Evolutionary conservation across 345 rosid species (phyloP), one percentile per base, ranked within the genome.

Genomic region (Rhodomyrtus tomentosa): DNA sequence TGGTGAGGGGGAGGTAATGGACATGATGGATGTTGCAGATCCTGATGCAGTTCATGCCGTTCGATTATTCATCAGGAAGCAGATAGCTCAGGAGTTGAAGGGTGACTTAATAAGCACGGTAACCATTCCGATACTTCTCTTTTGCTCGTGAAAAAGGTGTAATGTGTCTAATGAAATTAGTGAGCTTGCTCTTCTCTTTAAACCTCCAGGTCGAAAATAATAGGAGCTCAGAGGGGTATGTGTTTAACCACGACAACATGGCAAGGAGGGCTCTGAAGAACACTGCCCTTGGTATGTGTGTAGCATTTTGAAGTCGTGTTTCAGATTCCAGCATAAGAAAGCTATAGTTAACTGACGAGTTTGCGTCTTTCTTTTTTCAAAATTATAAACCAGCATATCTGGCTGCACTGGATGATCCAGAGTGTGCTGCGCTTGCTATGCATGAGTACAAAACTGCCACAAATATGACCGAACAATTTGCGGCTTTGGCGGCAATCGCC

Each of bases 1-100:
- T 20, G 95, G 98, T 87, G 98, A 95, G 86, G 98, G 98, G 76
- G 99, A 97, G 92, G 93, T 97, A 83, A 98, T 97, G 99, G 99
- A 97, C 90, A 87, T 97, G 98, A 96, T 96, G 98, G 90, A 88
- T 5, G 94, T 97, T 89, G 99, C 99, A n/a, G 99, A 96, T 87
- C 99, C 99, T 74, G 98, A 95, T 90, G 98, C 98, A 79, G 99
- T 97, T 81, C 98, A 96, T 87, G 94, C 98, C 54, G 99, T 97
- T 87, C 92, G 98, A 85, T 88, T 86, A 80, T 97, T 97, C 87
- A 91, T 96, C 85, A 90, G 92, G 92, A 96, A 97, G 89, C 96
- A 93, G 86, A 93, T 97, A 89, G 99, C 99, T 51, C 89, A 93
- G 85, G 98, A 95, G 89, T 92, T 96, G 86, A 94, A 93, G 92